These are phyloP conservation scores for Monilinia fructicola DNA, from an alignment of 2,329 filamentous ascomycete genomes.

Conservation along the genomic window DNA sequence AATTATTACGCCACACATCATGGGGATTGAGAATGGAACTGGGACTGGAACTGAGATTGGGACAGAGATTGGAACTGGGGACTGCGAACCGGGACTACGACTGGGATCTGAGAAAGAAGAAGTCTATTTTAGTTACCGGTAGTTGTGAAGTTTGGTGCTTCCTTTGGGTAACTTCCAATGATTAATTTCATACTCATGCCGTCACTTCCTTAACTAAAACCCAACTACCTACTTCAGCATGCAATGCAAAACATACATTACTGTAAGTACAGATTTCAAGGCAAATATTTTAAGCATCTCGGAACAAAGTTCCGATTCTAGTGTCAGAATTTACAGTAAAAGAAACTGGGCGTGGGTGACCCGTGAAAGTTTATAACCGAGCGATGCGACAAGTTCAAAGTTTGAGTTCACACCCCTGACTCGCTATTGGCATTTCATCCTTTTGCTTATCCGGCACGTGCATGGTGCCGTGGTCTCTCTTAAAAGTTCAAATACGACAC, in stretches of 20 bases:
- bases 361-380: neutral
- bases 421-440: neutral
- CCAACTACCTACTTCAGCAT: neutral
- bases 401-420: slow-evolving; percentile 8
- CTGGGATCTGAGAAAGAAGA: no score
- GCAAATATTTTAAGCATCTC: slow-evolving; percentile 9
- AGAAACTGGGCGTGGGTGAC: neutral
- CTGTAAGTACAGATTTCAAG: neutral
- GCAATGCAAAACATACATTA: slow-evolving; percentile 16
- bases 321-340: slow-evolving; percentile 8
- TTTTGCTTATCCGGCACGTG: neutral
- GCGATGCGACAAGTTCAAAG: slow-evolving; percentile 6
- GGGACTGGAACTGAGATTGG: no score
- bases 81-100: no score
- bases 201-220: neutral
- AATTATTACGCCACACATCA: neutral
- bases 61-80: no score
- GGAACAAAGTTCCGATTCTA: slow-evolving; percentile 12
- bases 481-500: no score
- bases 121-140: neutral
- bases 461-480: no score
- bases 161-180: neutral
- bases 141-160: neutral
- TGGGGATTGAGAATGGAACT: neutral
- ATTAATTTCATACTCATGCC: neutral